These are phyloP conservation scores for Ganoderma resinaceum DNA, from an alignment of 1,284 basidiomycete species.

Conservation along the genomic window DNA sequence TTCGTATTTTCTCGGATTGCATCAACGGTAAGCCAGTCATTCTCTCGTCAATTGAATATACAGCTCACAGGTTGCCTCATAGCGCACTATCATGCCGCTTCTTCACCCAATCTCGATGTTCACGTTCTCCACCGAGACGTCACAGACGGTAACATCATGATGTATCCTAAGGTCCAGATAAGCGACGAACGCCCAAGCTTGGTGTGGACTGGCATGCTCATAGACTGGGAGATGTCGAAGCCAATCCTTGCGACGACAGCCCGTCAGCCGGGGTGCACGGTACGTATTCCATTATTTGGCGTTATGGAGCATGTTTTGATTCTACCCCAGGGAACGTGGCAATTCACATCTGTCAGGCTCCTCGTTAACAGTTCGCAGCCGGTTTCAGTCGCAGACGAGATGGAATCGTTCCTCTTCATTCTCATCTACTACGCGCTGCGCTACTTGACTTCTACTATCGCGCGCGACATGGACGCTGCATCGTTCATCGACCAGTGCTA, in stretches of 20 bases:
- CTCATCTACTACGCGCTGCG: slow-evolving; percentile 3
- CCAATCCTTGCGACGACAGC: background rate
- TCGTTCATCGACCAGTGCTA: background rate
- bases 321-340: slow-evolving; percentile 3
- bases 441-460: background rate
- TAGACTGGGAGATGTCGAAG: slow-evolving; percentile 21
- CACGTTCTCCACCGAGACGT: slow-evolving; percentile 13
- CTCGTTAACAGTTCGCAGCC: slow-evolving; percentile 4
- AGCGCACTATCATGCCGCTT: slow-evolving; percentile 1
- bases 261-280: slow-evolving; percentile 9
- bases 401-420: slow-evolving; percentile 15
- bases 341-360: slow-evolving; percentile 6
- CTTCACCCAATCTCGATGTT: background rate
- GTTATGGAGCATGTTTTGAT: background rate
- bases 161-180: background rate
- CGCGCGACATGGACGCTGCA: background rate
- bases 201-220: slow-evolving; percentile 10
- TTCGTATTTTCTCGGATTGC: slow-evolving; percentile 6
- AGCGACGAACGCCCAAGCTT: background rate
- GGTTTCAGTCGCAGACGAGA: slow-evolving; percentile 6
- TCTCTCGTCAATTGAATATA: background rate
- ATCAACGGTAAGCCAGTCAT: slow-evolving; percentile 8
- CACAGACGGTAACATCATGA: slow-evolving; percentile 14
- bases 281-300: background rate
- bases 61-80: background rate